phyloP scores from a whole-genome alignment of 129 eudicot genomes.

The Smallanthus sonchifolius region DNA sequence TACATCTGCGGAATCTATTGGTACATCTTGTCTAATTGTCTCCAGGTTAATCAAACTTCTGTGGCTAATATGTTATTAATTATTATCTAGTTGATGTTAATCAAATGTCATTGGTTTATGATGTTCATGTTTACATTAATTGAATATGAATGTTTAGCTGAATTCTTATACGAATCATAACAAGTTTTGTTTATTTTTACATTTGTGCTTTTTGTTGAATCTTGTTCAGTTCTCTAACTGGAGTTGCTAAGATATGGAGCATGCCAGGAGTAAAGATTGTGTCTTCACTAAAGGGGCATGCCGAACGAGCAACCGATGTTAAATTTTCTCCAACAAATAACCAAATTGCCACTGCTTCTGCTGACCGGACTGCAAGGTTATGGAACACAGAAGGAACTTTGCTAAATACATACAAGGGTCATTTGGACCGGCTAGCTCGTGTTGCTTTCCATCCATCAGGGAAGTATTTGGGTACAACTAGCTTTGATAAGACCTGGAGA shows the following conservation, averaged over 20 bases:
- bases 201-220: not conserved
- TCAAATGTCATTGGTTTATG: not conserved
- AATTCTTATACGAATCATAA: not conserved
- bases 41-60: not conserved
- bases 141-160: not conserved
- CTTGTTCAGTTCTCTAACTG: slow-evolving; percentile 56
- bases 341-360: slow-evolving; percentile 83
- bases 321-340: slow-evolving; percentile 69
- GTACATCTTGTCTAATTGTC: not conserved
- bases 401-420: slow-evolving; percentile 70
- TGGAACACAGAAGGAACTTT: slow-evolving; percentile 73
- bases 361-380: slow-evolving; percentile 87
- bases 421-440: slow-evolving; percentile 91
- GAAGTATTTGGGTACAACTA: slow-evolving; percentile 80
- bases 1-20: not conserved
- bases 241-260: slow-evolving; percentile 87
- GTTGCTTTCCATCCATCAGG: slow-evolving; percentile 96
- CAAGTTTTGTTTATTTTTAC: not conserved
- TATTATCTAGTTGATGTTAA: not conserved
- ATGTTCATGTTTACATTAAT: not conserved
- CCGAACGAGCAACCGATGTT: slow-evolving; percentile 86
- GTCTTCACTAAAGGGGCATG: slow-evolving; percentile 73
- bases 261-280: slow-evolving; percentile 60
- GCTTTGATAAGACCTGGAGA: slow-evolving; percentile 95
- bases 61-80: not conserved